A percentile compares a stretch with the other conserved stretches of the same genome.
Conservation (phyloP, 345 rosid species). For the Eucalyptus melliodora region DNA sequence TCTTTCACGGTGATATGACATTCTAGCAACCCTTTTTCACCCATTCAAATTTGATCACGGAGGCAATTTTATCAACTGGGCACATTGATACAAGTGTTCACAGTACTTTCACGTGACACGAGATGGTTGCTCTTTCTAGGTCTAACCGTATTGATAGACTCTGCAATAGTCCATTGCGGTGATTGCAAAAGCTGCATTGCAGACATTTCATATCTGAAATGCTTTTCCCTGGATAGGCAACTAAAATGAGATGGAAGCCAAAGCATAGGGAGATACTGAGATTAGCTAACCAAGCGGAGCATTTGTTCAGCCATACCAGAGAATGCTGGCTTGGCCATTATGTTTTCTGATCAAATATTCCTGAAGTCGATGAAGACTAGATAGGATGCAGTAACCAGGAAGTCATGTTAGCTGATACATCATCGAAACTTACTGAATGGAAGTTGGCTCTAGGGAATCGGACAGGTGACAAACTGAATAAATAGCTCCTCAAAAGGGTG, state of each 20-base stretch:
- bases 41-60: neutral
- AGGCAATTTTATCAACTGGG: neutral
- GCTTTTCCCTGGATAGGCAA: neutral
- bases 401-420: neutral
- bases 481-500: neutral
- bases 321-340: neutral
- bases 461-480: neutral
- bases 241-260: neutral
- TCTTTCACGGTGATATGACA: neutral
- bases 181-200: neutral
- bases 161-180: neutral
- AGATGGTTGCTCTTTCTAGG: neutral
- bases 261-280: neutral
- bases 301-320: neutral
- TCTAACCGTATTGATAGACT: neutral
- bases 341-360: neutral
- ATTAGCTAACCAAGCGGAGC: neutral
- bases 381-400: neutral
- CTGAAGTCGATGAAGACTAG: neutral
- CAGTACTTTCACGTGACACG: neutral
- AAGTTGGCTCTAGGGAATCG: neutral
- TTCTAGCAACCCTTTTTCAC: neutral
- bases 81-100: neutral
- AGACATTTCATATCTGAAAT: neutral
- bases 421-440: neutral